phyloP scores from a whole-genome alignment of 345 rosid species.

The Populus davidiana region DNA sequence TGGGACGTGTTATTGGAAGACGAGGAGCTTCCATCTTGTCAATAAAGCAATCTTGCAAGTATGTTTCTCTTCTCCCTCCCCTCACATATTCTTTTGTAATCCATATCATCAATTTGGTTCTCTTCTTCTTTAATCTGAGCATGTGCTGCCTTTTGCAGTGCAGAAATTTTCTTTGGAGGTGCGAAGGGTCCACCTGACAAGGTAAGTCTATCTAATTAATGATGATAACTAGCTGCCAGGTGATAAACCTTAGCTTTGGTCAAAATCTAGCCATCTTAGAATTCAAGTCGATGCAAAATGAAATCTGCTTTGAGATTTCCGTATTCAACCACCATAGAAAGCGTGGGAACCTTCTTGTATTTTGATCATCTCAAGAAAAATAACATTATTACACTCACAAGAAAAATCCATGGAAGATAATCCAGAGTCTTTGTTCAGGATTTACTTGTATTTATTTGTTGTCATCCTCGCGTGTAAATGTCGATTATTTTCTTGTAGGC shows the following conservation, averaged over 20 bases:
- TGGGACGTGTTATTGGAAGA: slow-evolving; percentile 89
- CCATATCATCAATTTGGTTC: not conserved
- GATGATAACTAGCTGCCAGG: not conserved
- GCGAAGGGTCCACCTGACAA: slow-evolving; percentile 88
- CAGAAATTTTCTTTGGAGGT: slow-evolving; percentile 80
- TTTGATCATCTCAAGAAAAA: not conserved
- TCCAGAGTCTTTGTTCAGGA: not conserved
- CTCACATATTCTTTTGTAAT: not conserved
- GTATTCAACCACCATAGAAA: not conserved
- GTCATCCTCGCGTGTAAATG: not conserved
- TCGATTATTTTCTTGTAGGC: slow-evolving; percentile 39
- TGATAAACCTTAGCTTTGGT: not conserved
- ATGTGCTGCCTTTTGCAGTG: slow-evolving; percentile 44
- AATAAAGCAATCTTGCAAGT: slow-evolving; percentile 88
- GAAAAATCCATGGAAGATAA: not conserved
- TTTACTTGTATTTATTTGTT: not conserved
- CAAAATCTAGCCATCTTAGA: not conserved
- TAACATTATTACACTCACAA: not conserved
- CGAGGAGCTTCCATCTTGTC: slow-evolving; percentile 76
- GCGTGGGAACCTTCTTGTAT: not conserved
- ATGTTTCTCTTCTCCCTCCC: slow-evolving; percentile 5
- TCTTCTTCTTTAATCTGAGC: slow-evolving; percentile 11
- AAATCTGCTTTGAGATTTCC: not conserved
- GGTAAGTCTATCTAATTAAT: slow-evolving; percentile 41
- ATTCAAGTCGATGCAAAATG: not conserved